phyloP scores from a whole-genome alignment of 129 eudicot species.

The Arctium lappa region DNA sequence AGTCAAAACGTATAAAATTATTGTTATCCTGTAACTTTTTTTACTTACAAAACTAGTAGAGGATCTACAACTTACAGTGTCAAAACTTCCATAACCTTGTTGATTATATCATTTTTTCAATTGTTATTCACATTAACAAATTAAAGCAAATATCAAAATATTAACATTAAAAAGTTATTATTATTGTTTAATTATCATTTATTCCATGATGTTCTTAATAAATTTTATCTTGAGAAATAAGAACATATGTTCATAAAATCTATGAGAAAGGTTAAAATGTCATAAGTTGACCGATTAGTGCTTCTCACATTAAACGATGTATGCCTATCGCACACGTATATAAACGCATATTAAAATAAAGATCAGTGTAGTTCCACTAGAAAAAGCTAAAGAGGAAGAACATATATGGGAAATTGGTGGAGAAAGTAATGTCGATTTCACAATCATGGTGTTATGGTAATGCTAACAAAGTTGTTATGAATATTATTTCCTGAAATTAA shows the following conservation, averaged over 20 bases:
- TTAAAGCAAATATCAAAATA: too few species aligned
- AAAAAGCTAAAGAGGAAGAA: neutral
- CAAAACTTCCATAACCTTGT: neutral
- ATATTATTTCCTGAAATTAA: neutral
- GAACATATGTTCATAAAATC: neutral
- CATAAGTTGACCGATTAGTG: neutral
- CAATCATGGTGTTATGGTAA: slow-evolving; percentile 6
- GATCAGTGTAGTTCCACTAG: neutral
- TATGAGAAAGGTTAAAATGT: neutral
- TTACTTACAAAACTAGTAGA: neutral
- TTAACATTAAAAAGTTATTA: too few species aligned
- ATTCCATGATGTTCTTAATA: neutral
- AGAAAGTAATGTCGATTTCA: slow-evolving; percentile 13
- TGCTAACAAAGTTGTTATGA: neutral
- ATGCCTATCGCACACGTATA: neutral
- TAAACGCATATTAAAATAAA: neutral
- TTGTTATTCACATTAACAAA: neutral
- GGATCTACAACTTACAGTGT: neutral
- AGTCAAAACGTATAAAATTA: neutral
- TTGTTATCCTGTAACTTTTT: neutral
- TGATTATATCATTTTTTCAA: too few species aligned
- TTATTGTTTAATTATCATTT: neutral
- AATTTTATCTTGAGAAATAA: neutral
- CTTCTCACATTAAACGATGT: neutral
- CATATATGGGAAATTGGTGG: neutral